Percentiles rank a stretch among this genome's conserved stretches.
These are phyloP conservation scores for Cymbidium sinense DNA, from an alignment of 106 monocot species.

Conservation along the genomic window DNA sequence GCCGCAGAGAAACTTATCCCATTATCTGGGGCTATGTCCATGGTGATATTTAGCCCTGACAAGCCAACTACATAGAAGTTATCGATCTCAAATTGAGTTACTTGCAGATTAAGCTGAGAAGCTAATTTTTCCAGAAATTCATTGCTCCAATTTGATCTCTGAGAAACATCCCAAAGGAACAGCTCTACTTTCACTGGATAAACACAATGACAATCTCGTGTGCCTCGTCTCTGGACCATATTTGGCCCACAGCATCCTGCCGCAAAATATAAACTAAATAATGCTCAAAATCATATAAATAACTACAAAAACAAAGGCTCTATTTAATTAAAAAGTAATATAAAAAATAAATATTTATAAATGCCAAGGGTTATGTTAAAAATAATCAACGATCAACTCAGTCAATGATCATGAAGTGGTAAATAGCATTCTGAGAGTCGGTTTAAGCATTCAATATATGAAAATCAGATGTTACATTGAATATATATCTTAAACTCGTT, in stretches of 20 bases:
- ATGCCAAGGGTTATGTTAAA: not conserved
- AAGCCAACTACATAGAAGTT: constrained; percentile 95
- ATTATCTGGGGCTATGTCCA: constrained; percentile 73
- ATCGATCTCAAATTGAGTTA: constrained; percentile 78
- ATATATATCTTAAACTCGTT: not conserved
- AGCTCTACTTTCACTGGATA: constrained; percentile 87
- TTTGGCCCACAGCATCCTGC: constrained; percentile 77
- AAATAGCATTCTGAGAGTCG: not conserved
- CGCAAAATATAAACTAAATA: not conserved
- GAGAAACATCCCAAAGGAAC: constrained; percentile 73
- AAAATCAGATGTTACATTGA: not conserved
- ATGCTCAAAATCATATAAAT: not conserved
- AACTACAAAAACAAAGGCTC: not conserved
- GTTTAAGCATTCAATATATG: not conserved
- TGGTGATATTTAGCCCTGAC: constrained; percentile 81
- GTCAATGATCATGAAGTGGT: not conserved
- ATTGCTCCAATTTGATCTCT: constrained; percentile 78
- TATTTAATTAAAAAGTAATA: not conserved
- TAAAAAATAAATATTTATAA: not conserved
- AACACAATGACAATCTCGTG: constrained; percentile 71
- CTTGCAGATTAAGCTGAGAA: constrained; percentile 62
- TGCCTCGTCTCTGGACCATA: constrained; percentile 69
- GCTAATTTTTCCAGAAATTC: constrained; percentile 78
- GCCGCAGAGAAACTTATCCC: constrained; percentile 70
- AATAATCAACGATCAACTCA: not conserved